Evolutionary conservation across 169 alveolate genomes (phyloP), one percentile per base, ranked within the genome.

Genomic region (Plasmodium malariae): DNA sequence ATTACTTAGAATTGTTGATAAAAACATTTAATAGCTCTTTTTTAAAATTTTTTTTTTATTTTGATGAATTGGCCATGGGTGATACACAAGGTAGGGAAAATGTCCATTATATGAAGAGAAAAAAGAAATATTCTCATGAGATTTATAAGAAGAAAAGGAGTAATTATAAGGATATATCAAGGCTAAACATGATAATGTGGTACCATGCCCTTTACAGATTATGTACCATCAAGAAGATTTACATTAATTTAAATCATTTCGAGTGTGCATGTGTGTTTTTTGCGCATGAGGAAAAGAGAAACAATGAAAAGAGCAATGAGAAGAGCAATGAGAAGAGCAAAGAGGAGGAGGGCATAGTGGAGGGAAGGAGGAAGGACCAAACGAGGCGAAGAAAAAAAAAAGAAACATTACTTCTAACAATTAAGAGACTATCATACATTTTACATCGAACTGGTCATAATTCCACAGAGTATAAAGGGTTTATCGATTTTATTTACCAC

Each of bases 201-300:
- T 5, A 9, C 9, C 5, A 17, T 54, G 1, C 24, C 24, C 17
- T 54, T 54, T 54, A 1, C 17, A 1, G 17, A 14, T 7, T 54
- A 3, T 54, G 28, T 19, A 54, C 5, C 17, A 19, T 60, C 11
- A 30, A 60, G 21, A 60, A 60, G 37, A 30, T 63, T 9, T 34
- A 63, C n/a, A 11, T 63, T 32, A 63, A 63, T n/a, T 30, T 63
- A 32, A 63, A 34, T 32, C 26, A 32, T 63, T 30, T 63, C 3
- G 1, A 28, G 14, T 63, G 73, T 14, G n/a, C 9, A 11, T 32
- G 4, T 63, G n/a, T 24, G 11, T 63, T 28, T 57, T 11, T 21
- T 21, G 19, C 6, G 14, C 14, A n/a, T 21, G 3, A n/a, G 1
- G 21, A 49, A 1, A 1, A 0, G 14, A 49, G 26, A 49, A 49